Percentiles rank a stretch among this genome's conserved stretches.
phyloP scores from a whole-genome alignment of 148 eudicot genomes.

The Vaccinium darrowii region DNA sequence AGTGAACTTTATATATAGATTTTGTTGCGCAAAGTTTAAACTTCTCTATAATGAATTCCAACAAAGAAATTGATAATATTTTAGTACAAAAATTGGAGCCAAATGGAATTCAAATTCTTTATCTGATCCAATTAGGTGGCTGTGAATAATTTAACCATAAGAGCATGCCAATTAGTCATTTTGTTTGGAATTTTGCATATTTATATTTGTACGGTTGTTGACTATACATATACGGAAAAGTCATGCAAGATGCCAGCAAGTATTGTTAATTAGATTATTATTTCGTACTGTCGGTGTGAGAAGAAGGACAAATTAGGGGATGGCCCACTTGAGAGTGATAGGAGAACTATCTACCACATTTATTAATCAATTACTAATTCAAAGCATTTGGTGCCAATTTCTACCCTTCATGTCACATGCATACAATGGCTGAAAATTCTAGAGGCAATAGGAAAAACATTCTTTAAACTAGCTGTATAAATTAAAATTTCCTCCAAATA shows the following conservation, averaged over 20 bases:
- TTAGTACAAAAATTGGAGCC: background rate
- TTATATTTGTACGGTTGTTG: background rate
- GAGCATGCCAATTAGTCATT: too few relatives aligned
- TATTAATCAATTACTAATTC: background rate
- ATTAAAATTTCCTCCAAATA: too few relatives aligned
- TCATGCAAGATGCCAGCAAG: background rate
- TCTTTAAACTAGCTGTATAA: too few relatives aligned
- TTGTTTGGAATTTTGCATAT: background rate
- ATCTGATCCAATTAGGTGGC: background rate
- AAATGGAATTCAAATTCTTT: background rate
- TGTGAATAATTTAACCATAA: background rate
- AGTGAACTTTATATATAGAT: background rate
- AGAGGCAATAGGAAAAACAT: too few relatives aligned
- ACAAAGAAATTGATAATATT: background rate
- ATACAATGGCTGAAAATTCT: too few relatives aligned
- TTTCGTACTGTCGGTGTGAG: background rate
- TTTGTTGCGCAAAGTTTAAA: background rate
- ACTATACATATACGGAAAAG: background rate
- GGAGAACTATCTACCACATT: background rate
- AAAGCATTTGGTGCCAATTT: too few relatives aligned
- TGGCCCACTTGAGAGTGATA: background rate
- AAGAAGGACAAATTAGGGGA: background rate
- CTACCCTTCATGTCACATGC: too few relatives aligned
- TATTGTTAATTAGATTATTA: too few relatives aligned
- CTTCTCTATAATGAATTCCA: background rate